These are phyloP conservation scores for Gymnopus androsaceus DNA, from an alignment of 1,284 basidiomycete species.

Conservation along the genomic window DNA sequence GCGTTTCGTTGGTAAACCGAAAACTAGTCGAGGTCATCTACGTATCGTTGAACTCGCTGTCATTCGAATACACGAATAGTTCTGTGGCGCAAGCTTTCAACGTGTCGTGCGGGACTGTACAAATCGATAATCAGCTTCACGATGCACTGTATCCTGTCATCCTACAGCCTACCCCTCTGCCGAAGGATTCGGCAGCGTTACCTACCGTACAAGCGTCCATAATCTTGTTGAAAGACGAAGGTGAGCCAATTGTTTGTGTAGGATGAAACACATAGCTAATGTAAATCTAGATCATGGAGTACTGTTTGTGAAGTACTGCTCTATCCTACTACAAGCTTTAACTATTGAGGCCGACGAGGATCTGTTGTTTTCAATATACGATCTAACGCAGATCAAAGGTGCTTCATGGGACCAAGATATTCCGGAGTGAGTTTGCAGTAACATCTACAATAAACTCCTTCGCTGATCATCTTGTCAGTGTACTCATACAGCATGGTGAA, in stretches of 20 bases:
- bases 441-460: constrained; percentile 9
- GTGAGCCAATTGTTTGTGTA: constrained; percentile 41
- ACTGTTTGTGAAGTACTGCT: constrained; percentile 96
- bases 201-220: constrained; percentile 91
- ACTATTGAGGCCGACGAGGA: constrained; percentile 98
- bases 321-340: constrained; percentile 90
- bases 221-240: constrained; percentile 91
- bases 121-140: constrained; percentile 97
- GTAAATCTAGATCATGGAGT: constrained; percentile 87
- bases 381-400: constrained; percentile 91
- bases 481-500: constrained; percentile 76
- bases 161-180: constrained; percentile 91
- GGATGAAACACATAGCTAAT: constrained; percentile 4
- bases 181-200: constrained; percentile 82
- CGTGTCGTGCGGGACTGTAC: constrained; percentile 86
- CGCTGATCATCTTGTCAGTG: constrained; percentile 40
- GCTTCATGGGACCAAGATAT: constrained; percentile 80
- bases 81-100: constrained; percentile 81
- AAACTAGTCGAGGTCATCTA: constrained; percentile 91
- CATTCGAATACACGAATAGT: constrained; percentile 87
- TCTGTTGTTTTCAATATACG: constrained; percentile 90
- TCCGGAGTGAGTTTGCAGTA: constrained; percentile 62
- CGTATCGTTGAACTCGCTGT: constrained; percentile 77
- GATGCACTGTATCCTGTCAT: constrained; percentile 96
- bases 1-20: constrained; percentile 90